Evolutionary conservation across 106 monocot species (phyloP).

Genomic region (Dactylorhiza incarnata): DNA sequence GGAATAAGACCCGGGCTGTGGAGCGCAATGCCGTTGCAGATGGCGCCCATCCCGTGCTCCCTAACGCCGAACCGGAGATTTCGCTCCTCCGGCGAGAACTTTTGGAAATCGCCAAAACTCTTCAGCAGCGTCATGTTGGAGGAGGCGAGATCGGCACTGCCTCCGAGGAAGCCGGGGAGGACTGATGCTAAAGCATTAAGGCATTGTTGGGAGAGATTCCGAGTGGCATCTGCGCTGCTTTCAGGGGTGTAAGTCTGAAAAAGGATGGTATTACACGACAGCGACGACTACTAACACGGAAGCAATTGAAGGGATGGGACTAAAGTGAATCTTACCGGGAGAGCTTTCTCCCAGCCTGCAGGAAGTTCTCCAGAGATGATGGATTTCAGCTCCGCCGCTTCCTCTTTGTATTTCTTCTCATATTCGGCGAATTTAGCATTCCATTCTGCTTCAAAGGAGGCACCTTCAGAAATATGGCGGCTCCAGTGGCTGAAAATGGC

Average conservation of each 20-base stretch:
- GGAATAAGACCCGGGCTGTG: conserved; percentile 74
- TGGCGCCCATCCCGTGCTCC: conserved; percentile 87
- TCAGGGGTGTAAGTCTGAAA: conserved; percentile 69
- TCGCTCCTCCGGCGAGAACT: conserved; percentile 63
- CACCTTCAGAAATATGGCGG: conserved; percentile 51
- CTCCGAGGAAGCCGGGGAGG: conserved; percentile 77
- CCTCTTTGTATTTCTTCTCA: conserved; percentile 66
- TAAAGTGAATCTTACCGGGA: conserved; percentile 36
- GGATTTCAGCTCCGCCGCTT: conserved; percentile 49
- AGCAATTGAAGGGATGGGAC: background rate
- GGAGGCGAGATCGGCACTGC: conserved; percentile 77
- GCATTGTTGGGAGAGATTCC: conserved; percentile 81
- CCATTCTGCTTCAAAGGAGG: conserved; percentile 64
- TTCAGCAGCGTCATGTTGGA: conserved; percentile 87
- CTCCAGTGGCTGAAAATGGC: conserved; percentile 56
- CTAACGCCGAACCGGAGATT: conserved; percentile 81
- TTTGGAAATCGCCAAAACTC: conserved; percentile 75
- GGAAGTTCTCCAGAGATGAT: conserved; percentile 67
- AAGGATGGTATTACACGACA: background rate
- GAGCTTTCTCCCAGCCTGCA: conserved; percentile 61
- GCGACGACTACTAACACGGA: background rate
- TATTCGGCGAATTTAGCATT: conserved; percentile 68
- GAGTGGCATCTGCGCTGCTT: conserved; percentile 63
- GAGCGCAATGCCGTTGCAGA: conserved; percentile 74
- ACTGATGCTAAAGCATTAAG: conserved; percentile 68